Evolutionary conservation across 768 basidiomycete species (phyloP).

Genomic region (Auricularia auricula-judae): DNA sequence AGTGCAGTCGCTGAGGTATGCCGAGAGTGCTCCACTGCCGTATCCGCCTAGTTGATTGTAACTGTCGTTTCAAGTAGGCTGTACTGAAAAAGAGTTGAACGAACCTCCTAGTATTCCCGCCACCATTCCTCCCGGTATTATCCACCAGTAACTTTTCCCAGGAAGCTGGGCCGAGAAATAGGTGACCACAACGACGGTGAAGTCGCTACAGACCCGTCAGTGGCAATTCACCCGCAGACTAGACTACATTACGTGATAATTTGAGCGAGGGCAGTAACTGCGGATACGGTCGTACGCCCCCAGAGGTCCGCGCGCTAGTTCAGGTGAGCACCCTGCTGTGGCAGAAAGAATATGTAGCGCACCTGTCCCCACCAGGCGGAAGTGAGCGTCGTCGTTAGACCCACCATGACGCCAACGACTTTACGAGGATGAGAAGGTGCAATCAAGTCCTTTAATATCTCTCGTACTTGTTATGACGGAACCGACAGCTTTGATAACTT

Average conservation of each 20-base stretch:
- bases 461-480: background rate
- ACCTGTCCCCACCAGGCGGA: background rate
- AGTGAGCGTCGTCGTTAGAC: background rate
- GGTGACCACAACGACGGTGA: background rate
- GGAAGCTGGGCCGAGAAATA: background rate
- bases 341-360: background rate
- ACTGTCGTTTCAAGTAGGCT: background rate
- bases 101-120: background rate
- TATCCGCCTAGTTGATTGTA: background rate
- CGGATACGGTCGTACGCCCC: background rate
- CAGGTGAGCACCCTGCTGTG: background rate
- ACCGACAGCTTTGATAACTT: background rate
- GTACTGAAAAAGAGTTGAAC: background rate
- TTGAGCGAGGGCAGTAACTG: background rate
- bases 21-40: background rate
- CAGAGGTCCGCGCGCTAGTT: background rate
- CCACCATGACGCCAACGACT: background rate
- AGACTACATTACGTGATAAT: background rate
- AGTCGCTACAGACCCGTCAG: background rate
- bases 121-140: background rate
- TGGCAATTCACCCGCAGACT: background rate
- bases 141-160: background rate
- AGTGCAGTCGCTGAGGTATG: background rate
- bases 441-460: background rate
- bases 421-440: background rate